These are phyloP conservation scores for Leucaena leucocephala DNA, from an alignment of 306 rosid species.

Conservation along the genomic window DNA sequence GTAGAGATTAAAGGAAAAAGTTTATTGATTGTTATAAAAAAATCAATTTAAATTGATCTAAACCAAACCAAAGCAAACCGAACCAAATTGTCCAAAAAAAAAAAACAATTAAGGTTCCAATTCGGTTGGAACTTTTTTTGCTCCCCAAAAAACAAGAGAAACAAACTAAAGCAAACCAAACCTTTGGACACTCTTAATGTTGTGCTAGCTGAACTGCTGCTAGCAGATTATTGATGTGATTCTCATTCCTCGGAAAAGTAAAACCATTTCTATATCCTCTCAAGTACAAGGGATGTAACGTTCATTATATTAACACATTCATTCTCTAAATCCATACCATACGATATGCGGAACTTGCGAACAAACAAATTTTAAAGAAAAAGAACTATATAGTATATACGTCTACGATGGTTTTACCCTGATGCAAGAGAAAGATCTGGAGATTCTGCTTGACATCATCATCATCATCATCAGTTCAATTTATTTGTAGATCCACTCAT, in stretches of 20 bases:
- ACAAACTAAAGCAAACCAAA: too few species aligned
- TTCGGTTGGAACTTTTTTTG: too few species aligned
- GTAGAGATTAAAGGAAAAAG: too few species aligned
- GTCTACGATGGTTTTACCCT: constrained; percentile 4
- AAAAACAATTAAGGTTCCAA: too few species aligned
- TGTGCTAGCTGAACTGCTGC: too few species aligned
- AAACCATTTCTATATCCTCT: background rate
- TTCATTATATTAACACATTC: constrained; percentile 19
- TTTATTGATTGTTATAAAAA: too few species aligned
- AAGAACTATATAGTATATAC: too few species aligned
- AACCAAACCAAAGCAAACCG: too few species aligned
- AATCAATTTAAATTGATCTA: too few species aligned
- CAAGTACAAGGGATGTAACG: constrained; percentile 1
- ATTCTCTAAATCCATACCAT: constrained; percentile 25
- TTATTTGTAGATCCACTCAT: constrained; percentile 94
- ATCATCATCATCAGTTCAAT: constrained; percentile 2
- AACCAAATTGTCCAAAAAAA: too few species aligned
- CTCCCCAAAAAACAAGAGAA: too few species aligned
- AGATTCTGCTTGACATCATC: constrained; percentile 20
- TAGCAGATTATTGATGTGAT: background rate
- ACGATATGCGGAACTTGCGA: background rate
- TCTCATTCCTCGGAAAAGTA: background rate
- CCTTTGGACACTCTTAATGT: too few species aligned
- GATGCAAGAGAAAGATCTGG: constrained; percentile 35
- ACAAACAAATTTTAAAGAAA: constrained; percentile 16